Evolutionary conservation across 1,284 basidiomycete species (phyloP), one percentile per base, ranked within the genome.

Genomic region (Trametes versicolor): DNA sequence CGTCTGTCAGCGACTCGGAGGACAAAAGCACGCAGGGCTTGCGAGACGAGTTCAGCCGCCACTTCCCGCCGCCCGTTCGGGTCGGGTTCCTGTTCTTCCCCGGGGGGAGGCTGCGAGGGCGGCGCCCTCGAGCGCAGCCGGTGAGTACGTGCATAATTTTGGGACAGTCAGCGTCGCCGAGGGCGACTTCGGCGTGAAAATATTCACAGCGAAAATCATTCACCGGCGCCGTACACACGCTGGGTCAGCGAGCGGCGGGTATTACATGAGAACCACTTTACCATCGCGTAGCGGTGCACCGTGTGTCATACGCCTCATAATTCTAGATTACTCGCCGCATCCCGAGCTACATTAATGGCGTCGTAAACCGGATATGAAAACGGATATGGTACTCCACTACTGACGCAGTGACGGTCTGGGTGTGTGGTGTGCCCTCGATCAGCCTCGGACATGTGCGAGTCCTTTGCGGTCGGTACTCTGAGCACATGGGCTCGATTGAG

Each of bases 11-110:
- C 29, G 29, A 32, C 29, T 32, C 29, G 29, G 29, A 32, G 29
- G 29, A 32, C 29, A 32, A 32, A 32, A 32, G 29, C 39, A 19
- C 39, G 10, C 39, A 51, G 1, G 17, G 29, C 5, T 32, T 27
- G 50, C 37, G 48, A 45, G 27, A 36, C 39, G 32, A 47, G 51
- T 61, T 61, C 39, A 61, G 59, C 59, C 59, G 59, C 29, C 0
- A 61, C 43, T 43, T 41, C 41, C 0, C 25, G 21, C 59, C 59
- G 59, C 17, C 29, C 21, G 36, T 32, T 32, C 39, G 58, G 50
- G 6, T 41, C 50, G 58, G 58, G 39, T 25, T 25, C 36, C 41
- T 9, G n/a, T 48, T 54, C 41, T 29, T 23, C 41, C 58, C 27
- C 39, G 34, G n/a, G 2, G n/a, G 13, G 15, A 60, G 25, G 34